Evolutionary conservation across 2,329 filamentous ascomycete species (phyloP), one percentile per base, ranked within the genome.

Genomic region (Colletotrichum tropicicola): DNA sequence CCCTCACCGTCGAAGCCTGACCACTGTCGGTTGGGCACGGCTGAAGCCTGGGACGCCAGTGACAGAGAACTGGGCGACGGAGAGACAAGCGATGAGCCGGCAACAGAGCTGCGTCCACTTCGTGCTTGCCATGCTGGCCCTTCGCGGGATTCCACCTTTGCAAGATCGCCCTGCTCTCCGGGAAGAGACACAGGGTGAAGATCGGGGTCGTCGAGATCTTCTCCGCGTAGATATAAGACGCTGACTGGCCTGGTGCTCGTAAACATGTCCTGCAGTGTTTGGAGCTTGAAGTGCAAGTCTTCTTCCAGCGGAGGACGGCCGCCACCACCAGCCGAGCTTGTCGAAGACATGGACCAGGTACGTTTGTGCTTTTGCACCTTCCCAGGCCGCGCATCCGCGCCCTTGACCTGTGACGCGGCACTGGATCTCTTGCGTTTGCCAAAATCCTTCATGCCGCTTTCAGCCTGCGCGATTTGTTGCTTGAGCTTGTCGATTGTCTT

Each of bases 401-500:
- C 69, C 69, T 86, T 87, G n/a, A 68, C 64, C 21, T 79, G 77
- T 2, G 78, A 72, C 3, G 77, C 80, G 3, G 81, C 83, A 7
- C 82, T 81, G 41, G 85, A 79, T 45, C 87, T 81, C 76, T 91
- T 91, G 58, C 89, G 82, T 75, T 91, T 91, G 45, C 86, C 84
- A 68, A 88, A 88, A 67, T 91, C 88, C 72, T 91, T 91, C 71
- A 89, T 82, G 0, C 89, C 89, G 53, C 83, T 89, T 72, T 91
- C 89, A 0, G 87, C 87, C 73, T 98, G 94, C 0, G 91, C 84
- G 65, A 98, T 96, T 73, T 98, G 95, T 74, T 97, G 94, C 77
- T 97, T 97, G 48, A 98, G 82, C 79, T 98, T 98, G 73, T 98
- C 95, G 70, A 98, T 98, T 0, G 92, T 93, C 80, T 98, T 98